Percentiles rank a stretch among this genome's conserved stretches.
Conservation (phyloP, 129 eudicot genomes). For the Ambrosia trifida region DNA sequence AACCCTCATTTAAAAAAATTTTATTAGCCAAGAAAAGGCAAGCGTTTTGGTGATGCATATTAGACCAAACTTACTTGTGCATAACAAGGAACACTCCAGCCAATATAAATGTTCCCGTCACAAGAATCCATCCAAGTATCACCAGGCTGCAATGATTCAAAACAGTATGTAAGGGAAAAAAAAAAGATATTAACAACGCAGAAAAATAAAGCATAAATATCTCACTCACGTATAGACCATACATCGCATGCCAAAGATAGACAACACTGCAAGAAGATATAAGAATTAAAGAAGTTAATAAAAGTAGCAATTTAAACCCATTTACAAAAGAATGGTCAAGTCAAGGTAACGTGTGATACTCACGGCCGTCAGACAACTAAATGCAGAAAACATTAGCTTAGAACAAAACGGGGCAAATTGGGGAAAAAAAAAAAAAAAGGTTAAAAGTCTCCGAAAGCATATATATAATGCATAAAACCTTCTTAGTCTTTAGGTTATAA, state of each 20-base stretch:
- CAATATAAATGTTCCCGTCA: conserved; percentile 78
- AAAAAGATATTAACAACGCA: neutral
- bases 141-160: conserved; percentile 67
- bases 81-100: conserved; percentile 85
- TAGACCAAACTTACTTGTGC: conserved; percentile 67
- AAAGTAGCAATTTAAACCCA: neutral
- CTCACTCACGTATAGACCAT: conserved; percentile 86
- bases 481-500: neutral
- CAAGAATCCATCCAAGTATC: conserved; percentile 91
- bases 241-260: conserved; percentile 75
- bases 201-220: conserved; percentile 12
- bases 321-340: neutral
- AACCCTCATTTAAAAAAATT: too few species aligned
- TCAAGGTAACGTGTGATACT: neutral
- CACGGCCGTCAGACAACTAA: neutral
- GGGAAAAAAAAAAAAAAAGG: neutral
- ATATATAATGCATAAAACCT: neutral
- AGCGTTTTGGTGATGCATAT: neutral
- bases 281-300: neutral
- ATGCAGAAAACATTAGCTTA: neutral
- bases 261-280: conserved; percentile 61
- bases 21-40: too few species aligned
- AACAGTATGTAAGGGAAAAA: neutral
- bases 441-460: neutral
- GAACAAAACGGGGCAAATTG: neutral